phyloP scores from a whole-genome alignment of 202 grass and related monocot species.

The Miscanthus sacchariflorus region DNA sequence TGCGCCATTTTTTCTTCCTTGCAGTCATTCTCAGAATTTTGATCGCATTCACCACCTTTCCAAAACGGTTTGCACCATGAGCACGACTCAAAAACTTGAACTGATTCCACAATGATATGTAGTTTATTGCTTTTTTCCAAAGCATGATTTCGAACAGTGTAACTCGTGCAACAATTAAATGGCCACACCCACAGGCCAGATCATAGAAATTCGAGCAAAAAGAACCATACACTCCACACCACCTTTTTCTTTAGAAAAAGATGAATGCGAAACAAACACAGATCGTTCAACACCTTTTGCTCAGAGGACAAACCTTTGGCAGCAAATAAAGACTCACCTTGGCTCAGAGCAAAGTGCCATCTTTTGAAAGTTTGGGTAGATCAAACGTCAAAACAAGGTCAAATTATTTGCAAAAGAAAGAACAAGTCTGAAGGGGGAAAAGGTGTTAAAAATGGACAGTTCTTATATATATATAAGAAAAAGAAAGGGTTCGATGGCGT shows the following conservation, averaged over 20 bases:
- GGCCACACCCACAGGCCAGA: too few species aligned
- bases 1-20: background rate
- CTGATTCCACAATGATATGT: background rate
- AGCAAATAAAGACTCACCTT: background rate
- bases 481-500: background rate
- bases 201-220: conserved; percentile 19
- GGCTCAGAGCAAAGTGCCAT: background rate
- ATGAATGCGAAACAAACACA: background rate
- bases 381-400: background rate
- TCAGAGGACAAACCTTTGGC: background rate
- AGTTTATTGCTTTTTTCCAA: background rate
- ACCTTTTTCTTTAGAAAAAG: conserved; percentile 10
- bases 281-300: conserved; percentile 4
- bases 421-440: background rate
- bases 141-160: background rate
- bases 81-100: background rate
- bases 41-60: background rate
- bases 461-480: background rate
- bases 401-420: background rate
- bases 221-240: background rate
- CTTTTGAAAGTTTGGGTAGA: conserved; percentile 1
- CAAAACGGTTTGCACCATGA: background rate
- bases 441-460: background rate
- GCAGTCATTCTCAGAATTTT: background rate
- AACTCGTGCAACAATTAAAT: background rate